phyloP scores from a whole-genome alignment of 768 basidiomycete genomes.

The Pleurotus salmoneostramineus region DNA sequence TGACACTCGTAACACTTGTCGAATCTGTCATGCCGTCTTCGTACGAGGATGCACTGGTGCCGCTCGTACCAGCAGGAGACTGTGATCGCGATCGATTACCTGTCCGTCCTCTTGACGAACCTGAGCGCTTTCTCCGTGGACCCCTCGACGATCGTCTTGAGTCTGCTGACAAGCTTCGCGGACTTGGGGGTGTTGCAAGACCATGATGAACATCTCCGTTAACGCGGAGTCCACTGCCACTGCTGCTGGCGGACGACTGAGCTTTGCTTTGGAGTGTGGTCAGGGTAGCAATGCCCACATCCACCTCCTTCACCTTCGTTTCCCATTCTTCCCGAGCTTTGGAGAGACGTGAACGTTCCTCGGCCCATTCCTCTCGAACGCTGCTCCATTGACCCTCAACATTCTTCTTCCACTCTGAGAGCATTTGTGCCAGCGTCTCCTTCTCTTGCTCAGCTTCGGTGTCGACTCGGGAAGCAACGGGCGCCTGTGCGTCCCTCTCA shows the following conservation, averaged over 20 bases:
- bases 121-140: slow-evolving; percentile 40
- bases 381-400: slow-evolving; percentile 78
- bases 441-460: slow-evolving; percentile 25
- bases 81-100: slow-evolving; percentile 20
- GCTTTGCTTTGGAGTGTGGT: slow-evolving; percentile 27
- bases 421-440: slow-evolving; percentile 48
- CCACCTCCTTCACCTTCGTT: slow-evolving; percentile 42
- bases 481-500: slow-evolving; percentile 8
- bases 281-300: slow-evolving; percentile 9
- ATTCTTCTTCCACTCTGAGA: slow-evolving; percentile 70
- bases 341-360: slow-evolving; percentile 72
- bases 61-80: slow-evolving; percentile 16
- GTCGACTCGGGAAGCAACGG: slow-evolving; percentile 7
- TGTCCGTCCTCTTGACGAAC: slow-evolving; percentile 20
- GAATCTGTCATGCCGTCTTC: slow-evolving; percentile 7
- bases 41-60: slow-evolving; percentile 4
- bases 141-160: slow-evolving; percentile 32
- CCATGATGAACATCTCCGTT: slow-evolving; percentile 46
- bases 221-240: slow-evolving; percentile 4
- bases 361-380: slow-evolving; percentile 79
- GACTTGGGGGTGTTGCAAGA: slow-evolving; percentile 74
- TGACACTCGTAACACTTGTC: neutral
- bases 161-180: slow-evolving; percentile 66
- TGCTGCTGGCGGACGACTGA: slow-evolving; percentile 18
- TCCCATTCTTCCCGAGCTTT: slow-evolving; percentile 85